Percentiles rank a stretch among this genome's conserved stretches.
phyloP scores from a whole-genome alignment of 805 yeast genomes.

The Myxozyma geophila region DNA sequence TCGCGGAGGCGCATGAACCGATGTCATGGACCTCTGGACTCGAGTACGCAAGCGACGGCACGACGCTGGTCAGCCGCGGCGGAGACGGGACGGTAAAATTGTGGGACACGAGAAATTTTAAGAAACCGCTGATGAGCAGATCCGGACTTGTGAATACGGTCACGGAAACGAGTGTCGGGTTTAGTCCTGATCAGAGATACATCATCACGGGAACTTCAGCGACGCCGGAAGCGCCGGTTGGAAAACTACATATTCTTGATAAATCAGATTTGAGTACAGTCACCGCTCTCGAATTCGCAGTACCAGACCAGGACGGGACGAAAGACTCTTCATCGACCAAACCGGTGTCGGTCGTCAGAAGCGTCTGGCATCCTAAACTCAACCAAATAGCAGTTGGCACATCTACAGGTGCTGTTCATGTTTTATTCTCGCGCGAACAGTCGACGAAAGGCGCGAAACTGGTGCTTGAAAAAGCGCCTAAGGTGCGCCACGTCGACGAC shows the following conservation, averaged over 20 bases:
- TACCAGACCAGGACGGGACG: neutral
- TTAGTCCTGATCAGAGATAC: constrained; percentile 41
- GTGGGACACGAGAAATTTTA: constrained; percentile 43
- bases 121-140: constrained; percentile 37
- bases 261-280: constrained; percentile 41
- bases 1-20: constrained; percentile 38
- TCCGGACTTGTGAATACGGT: constrained; percentile 23
- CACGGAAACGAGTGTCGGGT: constrained; percentile 35
- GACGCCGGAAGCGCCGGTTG: constrained; percentile 9
- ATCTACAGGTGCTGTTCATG: constrained; percentile 39
- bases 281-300: constrained; percentile 26
- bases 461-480: constrained; percentile 40
- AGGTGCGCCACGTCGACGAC: constrained; percentile 45
- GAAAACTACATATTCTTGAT: constrained; percentile 40
- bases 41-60: constrained; percentile 24
- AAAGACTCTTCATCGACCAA: constrained; percentile 18
- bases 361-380: constrained; percentile 41
- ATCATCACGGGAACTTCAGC: constrained; percentile 40
- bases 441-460: constrained; percentile 43
- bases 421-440: constrained; percentile 41
- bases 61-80: constrained; percentile 37
- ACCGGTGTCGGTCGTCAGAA: constrained; percentile 27
- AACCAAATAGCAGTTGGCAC: constrained; percentile 45
- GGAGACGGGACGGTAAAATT: constrained; percentile 40
- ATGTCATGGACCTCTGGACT: constrained; percentile 34